Evolutionary conservation across 495 filamentous ascomycete genomes (phyloP), one percentile per base, ranked within the genome.

Genomic region (Penicillium canescens): DNA sequence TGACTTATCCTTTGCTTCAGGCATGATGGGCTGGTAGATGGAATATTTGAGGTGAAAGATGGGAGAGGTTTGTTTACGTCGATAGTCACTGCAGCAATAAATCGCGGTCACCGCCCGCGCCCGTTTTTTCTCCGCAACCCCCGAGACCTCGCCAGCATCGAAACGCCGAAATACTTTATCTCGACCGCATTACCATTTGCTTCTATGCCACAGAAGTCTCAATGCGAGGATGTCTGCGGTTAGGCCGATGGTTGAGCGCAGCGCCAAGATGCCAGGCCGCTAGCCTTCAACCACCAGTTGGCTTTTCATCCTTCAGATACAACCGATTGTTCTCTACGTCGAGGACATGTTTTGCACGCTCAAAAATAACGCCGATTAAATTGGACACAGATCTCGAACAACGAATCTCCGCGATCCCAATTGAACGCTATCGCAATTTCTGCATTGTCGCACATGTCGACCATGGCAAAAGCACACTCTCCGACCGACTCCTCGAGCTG

Each of bases 391-490:
- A 87, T 28, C 79, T 96, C 14, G 94, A 98, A 68, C 73, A 74
- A 37, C 81, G 94, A 59, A 98, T 98, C 47, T 78, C 88, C 9
- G 86, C 81, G 1, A 96, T 98, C 54, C 94, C 94, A 4, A 83
- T 98, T 56, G 88, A 91, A 26, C 87, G 92, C 14, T 98, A 90
- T 69, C 87, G 94, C 35, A 98, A 98, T 68, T 82, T 98, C 66
- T 98, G 94, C 67, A 98, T 98, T 63, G 94, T 98, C 48, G 94
- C 94, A 5, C 94, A 98, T 69, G 96, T 98, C 71, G 94, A 98
- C 72, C 94, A 98, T 86, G 94, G 94, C 66, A 98, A 98, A 69
- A 91, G 86, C 56, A 98, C 94, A 5, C 88, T 98, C 52, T 88
- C 83, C 52, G 94, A 98, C 59, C 87, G 94, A 9, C 75, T 98